Evolutionary conservation across 1,284 basidiomycete genomes (phyloP), one percentile per base, ranked within the genome.

Genomic region (Naganishia liquefaciens): DNA sequence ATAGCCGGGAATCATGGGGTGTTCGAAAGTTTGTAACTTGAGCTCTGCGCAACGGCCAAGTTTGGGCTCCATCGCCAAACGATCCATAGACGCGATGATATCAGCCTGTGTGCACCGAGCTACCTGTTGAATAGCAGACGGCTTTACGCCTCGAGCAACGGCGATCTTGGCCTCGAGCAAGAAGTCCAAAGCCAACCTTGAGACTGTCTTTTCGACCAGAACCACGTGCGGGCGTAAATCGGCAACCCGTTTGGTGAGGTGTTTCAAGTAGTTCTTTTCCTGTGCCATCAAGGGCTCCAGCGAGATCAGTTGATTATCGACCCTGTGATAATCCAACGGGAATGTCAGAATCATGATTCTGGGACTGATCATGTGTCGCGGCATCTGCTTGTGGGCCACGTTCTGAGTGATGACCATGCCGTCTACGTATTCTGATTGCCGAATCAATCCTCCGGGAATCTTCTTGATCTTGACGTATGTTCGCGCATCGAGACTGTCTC

Each of bases 391-490:
- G 77, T 98, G 95, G 5, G 94, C 91, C 6, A 98, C 89, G 71
- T 99, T 97, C 82, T 99, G 98, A 23, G 93, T 95, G 74, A 98
- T 96, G 54, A 99, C 93, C 11, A 91, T 92, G 3, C 96, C 96
- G 69, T 95, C 91, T 55, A 99, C 91, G 73, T 95, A 99, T 81
- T 98, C 94, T 13, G 92, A 96, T 76, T 99, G 93, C 37, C 82
- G 84, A 40, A 94, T 93, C 57, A 85, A 83, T 13, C 96, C 96
- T 15, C 96, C 96, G 0, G 96, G 94, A 21, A 99, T 90, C 78
- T 96, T 95, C 82, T 99, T 99, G 79, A 99, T 94, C 81, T 99
- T 99, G 69, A 99, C 91, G 71, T 96, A 97, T 30, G 89, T 85
- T 53, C 95, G 85, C 23, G 97, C 89, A 76, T 99, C 95, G 84